These are phyloP conservation scores for Hemileccinum impolitum DNA, from an alignment of 768 basidiomycete genomes.

Conservation along the genomic window DNA sequence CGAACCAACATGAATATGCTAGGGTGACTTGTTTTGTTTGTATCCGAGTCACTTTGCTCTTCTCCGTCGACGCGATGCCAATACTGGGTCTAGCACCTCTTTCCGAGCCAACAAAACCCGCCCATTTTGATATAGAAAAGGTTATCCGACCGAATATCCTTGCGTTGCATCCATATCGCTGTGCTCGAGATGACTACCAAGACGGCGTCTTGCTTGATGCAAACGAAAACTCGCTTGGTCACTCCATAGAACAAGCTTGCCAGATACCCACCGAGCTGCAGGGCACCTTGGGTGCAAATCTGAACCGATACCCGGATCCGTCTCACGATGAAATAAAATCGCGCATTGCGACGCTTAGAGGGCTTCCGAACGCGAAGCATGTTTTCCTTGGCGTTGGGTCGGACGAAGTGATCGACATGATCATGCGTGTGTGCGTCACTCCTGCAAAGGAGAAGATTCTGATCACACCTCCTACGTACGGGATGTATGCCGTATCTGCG, in stretches of 20 bases:
- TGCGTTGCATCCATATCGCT: constrained; percentile 86
- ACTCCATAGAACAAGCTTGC: constrained; percentile 54
- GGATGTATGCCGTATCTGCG: constrained; percentile 95
- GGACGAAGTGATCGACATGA: constrained; percentile 93
- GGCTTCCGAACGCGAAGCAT: constrained; percentile 57
- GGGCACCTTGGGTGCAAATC: constrained; percentile 43
- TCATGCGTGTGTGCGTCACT: constrained; percentile 84
- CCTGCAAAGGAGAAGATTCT: constrained; percentile 82
- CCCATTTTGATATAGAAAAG: constrained; percentile 80
- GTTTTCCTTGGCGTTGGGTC: constrained; percentile 96
- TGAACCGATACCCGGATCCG: constrained; percentile 95
- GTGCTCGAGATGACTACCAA: constrained; percentile 94
- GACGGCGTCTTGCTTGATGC: constrained; percentile 92
- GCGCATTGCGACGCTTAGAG: constrained; percentile 70
- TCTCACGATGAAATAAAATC: constrained; percentile 77
- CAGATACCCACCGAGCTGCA: constrained; percentile 35
- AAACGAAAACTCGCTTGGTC: constrained; percentile 95
- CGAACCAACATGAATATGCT: no score
- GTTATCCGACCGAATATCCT: constrained; percentile 95
- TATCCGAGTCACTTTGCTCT: no score
- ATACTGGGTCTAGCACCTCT: constrained; percentile 59
- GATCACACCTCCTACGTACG: constrained; percentile 93
- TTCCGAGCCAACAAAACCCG: constrained; percentile 46
- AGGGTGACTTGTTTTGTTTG: no score
- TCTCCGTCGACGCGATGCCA: constrained; percentile 42